phyloP scores from a whole-genome alignment of 352 stramenopile genomes.

The Thalassiosira mediterranea region DNA sequence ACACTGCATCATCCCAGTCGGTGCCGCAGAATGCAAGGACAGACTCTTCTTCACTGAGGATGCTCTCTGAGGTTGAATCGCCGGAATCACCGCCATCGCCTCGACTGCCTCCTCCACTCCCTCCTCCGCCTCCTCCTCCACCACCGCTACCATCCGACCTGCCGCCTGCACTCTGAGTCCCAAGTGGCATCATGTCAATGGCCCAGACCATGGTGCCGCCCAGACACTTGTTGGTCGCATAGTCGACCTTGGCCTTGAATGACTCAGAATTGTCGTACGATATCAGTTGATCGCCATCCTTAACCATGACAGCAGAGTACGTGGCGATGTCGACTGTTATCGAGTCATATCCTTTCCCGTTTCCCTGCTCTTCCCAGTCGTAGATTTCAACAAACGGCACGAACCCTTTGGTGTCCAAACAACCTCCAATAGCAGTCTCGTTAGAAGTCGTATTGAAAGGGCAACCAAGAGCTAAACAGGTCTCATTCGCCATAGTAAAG shows the following conservation, averaged over 20 bases:
- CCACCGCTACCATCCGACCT: constrained; percentile 6
- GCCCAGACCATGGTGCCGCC: constrained; percentile 63
- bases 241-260: constrained; percentile 61
- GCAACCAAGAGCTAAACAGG: constrained; percentile 51
- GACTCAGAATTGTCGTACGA: constrained; percentile 61
- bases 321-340: constrained; percentile 39
- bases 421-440: constrained; percentile 55
- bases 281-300: constrained; percentile 56
- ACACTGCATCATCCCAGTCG: constrained; percentile 77
- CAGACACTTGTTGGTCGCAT: constrained; percentile 55
- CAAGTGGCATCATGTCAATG: constrained; percentile 53
- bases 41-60: constrained; percentile 49
- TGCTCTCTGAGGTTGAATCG: constrained; percentile 15
- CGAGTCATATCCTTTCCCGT: constrained; percentile 51
- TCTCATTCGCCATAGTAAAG: constrained; percentile 55
- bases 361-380: constrained; percentile 40
- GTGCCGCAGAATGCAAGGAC: constrained; percentile 71
- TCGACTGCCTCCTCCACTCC: not conserved
- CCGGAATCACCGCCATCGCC: not conserved
- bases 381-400: constrained; percentile 66
- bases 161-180: constrained; percentile 26
- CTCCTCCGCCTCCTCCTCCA: not conserved
- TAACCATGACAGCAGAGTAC: constrained; percentile 55
- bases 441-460: constrained; percentile 52
- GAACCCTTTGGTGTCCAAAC: constrained; percentile 56